A percentile compares a stretch with the other conserved stretches of the same genome.
These are phyloP conservation scores for Clathrospora elynae DNA, from an alignment of 2,329 filamentous ascomycete genomes.

Conservation along the genomic window DNA sequence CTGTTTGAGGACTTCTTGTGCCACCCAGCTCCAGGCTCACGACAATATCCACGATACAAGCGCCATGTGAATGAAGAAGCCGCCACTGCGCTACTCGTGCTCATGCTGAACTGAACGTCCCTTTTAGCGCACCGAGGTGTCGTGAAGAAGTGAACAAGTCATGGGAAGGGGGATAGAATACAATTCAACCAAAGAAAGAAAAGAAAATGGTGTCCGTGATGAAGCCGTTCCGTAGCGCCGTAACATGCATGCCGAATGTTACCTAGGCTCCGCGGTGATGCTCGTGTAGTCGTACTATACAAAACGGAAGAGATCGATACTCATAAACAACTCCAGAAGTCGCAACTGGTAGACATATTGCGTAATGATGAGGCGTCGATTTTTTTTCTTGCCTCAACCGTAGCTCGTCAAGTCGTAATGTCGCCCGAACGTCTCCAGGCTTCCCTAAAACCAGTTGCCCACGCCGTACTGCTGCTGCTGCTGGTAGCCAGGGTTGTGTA, in stretches of 20 bases:
- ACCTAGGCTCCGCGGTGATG: slow-evolving; percentile 42
- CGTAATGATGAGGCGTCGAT: slow-evolving; percentile 25
- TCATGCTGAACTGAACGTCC: slow-evolving; percentile 21
- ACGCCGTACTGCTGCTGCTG: slow-evolving; percentile 47
- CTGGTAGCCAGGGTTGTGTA: slow-evolving; percentile 49
- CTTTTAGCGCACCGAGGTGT: slow-evolving; percentile 25
- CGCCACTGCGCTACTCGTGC: slow-evolving; percentile 9
- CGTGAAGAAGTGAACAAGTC: slow-evolving; percentile 21
- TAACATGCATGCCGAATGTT: slow-evolving; percentile 41
- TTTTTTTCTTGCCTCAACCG: slow-evolving; percentile 31
- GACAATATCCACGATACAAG: slow-evolving; percentile 12
- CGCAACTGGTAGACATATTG: slow-evolving; percentile 29
- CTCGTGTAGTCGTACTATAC: slow-evolving; percentile 46
- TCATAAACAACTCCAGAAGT: slow-evolving; percentile 27
- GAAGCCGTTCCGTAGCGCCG: slow-evolving; percentile 32
- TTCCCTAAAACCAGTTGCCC: slow-evolving; percentile 22
- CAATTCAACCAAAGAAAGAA: slow-evolving; percentile 20
- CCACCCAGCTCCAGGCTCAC: slow-evolving; percentile 20
- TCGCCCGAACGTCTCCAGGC: slow-evolving; percentile 47
- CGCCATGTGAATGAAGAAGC: slow-evolving; percentile 1
- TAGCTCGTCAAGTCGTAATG: slow-evolving; percentile 59
- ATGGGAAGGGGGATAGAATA: too few species aligned
- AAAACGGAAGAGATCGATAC: slow-evolving; percentile 35
- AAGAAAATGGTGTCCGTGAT: slow-evolving; percentile 13
- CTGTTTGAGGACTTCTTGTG: slow-evolving; percentile 6